Evolutionary conservation across 257 asterid species (phyloP), one percentile per base, ranked within the genome.

Genomic region (Ballota nigra): DNA sequence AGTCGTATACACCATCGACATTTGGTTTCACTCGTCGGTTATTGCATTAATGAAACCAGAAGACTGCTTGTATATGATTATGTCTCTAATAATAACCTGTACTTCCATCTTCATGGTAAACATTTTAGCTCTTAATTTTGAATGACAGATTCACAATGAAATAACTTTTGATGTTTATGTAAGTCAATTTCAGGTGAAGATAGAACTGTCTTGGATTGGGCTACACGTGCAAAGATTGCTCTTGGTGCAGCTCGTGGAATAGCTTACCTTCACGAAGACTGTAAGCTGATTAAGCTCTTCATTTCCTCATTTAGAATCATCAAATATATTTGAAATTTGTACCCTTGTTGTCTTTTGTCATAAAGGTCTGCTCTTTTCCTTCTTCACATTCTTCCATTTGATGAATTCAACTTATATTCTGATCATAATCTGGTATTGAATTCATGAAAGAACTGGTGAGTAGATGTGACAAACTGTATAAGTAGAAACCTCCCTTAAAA

Each of bases 1-100:
- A 86, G 90, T 71, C 98, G 98, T 63, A 78, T 95, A 86, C 98
- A 95, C 83, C 99, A 95, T 71, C 91, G 98, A 20, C 97, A 95
- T 86, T 82, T 95, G 88, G 99, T 95, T 47, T 81, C 99, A 63
- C 96, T 95, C 10, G 95, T 95, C 8, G 99, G 99, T 45, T 95
- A 89, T 73, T 95, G 99, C 89, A 92, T 89, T 62, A 71, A 85
- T 33, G 90, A 91, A 47, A 66, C 70, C 47, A 87, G 84, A 70
- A 91, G 98, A 86, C 85, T 95, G 76, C 97, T 95, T 41, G 90
- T 95, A 15, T 95, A 91, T 86, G 98, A 91, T 34, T 95, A 89
- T 75, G 85, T 92, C 68, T 85, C 89, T 19, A 92, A 95, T 71
- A 77, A 92, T 83, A 84, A 85, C 68, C 98, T 92, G 75, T 81